phyloP scores from a whole-genome alignment of 2,329 filamentous ascomycete species.

The Onygena corvina region DNA sequence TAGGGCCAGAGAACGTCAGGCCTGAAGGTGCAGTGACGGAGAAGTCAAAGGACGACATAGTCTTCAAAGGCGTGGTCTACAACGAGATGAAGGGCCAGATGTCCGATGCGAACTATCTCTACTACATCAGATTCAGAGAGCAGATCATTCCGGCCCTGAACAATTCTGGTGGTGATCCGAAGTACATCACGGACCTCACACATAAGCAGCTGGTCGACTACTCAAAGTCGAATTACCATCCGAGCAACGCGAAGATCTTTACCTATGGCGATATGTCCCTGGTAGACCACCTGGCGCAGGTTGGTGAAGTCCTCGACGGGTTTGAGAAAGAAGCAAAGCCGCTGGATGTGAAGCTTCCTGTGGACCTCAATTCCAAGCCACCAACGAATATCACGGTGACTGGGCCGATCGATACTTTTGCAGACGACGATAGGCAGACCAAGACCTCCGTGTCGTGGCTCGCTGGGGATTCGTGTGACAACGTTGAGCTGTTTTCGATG shows the following conservation, averaged over 20 bases:
- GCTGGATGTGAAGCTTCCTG: conserved; percentile 61
- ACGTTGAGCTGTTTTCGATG: conserved; percentile 79
- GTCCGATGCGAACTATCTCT: conserved; percentile 92
- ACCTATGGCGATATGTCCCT: conserved; percentile 92
- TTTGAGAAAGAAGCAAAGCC: conserved; percentile 63
- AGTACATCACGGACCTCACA: conserved; percentile 90
- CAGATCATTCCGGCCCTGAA: conserved; percentile 88
- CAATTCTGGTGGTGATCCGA: conserved; percentile 91
- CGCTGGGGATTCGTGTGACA: conserved; percentile 67
- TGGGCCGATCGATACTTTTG: conserved; percentile 76
- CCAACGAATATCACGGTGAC: conserved; percentile 58
- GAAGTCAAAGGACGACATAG: conserved; percentile 33
- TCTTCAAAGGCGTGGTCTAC: conserved; percentile 97
- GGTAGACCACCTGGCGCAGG: conserved; percentile 63
- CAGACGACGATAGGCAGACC: conserved; percentile 73
- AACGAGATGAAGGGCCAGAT: conserved; percentile 99
- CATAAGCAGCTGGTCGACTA: conserved; percentile 81
- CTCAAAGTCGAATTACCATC: conserved; percentile 88
- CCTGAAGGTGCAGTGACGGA: conserved; percentile 30
- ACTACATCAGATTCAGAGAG: conserved; percentile 90
- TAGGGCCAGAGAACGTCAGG: conserved; percentile 80
- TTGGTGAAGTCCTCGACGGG: conserved; percentile 59
- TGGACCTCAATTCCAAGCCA: conserved; percentile 56
- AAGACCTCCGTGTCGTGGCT: conserved; percentile 94
- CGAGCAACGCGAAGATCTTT: conserved; percentile 90